These are phyloP conservation scores for Podosphaera xanthii DNA, from an alignment of 2,329 filamentous ascomycete genomes.

Conservation along the genomic window DNA sequence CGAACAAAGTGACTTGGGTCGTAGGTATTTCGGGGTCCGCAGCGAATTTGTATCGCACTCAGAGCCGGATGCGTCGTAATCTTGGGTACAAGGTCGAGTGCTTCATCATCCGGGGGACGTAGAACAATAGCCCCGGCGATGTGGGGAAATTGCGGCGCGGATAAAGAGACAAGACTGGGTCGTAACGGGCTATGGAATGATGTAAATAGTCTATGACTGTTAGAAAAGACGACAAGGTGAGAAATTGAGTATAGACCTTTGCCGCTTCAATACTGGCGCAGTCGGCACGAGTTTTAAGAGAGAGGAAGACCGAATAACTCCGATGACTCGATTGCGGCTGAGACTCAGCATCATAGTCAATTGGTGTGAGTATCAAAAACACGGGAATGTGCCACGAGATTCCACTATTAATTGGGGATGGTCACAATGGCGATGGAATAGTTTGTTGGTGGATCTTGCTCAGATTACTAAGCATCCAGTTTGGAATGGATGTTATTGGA, in stretches of 20 bases:
- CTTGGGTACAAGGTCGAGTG: slow-evolving; percentile 14
- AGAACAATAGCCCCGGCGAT: background rate
- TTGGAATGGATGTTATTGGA: no score
- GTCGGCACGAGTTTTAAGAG: background rate
- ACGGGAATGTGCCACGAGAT: no score
- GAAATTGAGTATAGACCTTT: background rate
- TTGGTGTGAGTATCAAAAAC: no score
- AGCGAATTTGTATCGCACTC: slow-evolving; percentile 13
- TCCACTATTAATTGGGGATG: no score
- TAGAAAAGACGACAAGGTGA: no score
- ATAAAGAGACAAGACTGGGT: background rate
- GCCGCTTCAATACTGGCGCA: no score
- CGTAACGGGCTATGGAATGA: background rate
- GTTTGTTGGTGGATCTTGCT: no score
- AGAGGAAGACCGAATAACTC: background rate
- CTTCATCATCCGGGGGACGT: background rate
- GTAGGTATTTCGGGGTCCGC: slow-evolving; percentile 16
- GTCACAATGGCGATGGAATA: no score
- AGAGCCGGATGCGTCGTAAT: slow-evolving; percentile 15
- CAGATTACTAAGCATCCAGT: no score
- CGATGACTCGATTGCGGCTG: no score
- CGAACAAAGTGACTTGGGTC: slow-evolving; percentile 17
- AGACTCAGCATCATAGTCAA: no score
- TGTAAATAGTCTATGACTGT: background rate
- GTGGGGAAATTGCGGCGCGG: background rate